Percentiles rank a stretch among this genome's conserved stretches.
These are phyloP conservation scores for Cordia subcordata DNA, from an alignment of 257 asterid genomes.

Conservation along the genomic window DNA sequence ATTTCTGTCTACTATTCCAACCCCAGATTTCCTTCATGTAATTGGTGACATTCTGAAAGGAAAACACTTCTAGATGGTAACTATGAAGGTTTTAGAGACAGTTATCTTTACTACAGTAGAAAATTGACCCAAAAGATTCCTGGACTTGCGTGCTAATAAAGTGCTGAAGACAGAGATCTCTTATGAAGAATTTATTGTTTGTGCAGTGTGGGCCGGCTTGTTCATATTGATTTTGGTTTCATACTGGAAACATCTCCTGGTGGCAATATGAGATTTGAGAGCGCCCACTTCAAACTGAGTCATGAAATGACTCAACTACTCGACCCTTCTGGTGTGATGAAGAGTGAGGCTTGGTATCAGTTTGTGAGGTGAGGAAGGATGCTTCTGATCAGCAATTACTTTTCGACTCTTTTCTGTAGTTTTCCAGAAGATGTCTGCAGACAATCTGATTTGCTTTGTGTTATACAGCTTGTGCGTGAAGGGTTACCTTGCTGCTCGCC, in stretches of 20 bases:
- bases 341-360: conserved; percentile 90
- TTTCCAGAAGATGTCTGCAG: neutral
- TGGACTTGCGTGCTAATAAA: no score
- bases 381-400: neutral
- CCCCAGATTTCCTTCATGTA: no score
- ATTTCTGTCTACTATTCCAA: no score
- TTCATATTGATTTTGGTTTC: conserved; percentile 98
- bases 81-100: no score
- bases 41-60: no score
- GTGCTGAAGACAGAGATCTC: no score
- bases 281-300: conserved; percentile 97
- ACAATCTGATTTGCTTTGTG: neutral
- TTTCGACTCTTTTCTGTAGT: neutral
- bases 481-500: conserved; percentile 97
- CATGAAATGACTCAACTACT: conserved; percentile 99
- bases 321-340: conserved; percentile 97
- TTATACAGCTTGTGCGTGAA: conserved; percentile 83
- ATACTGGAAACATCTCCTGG: conserved; percentile 98
- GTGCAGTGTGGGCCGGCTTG: conserved; percentile 93
- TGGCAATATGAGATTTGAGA: conserved; percentile 92
- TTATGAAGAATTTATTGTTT: conserved; percentile 1
- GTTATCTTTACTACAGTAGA: no score
- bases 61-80: no score
- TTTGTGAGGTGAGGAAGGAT: conserved; percentile 63
- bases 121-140: no score